Conservation (phyloP, 2,329 filamentous ascomycete genomes). For the Rhynchosporium agropyri region DNA sequence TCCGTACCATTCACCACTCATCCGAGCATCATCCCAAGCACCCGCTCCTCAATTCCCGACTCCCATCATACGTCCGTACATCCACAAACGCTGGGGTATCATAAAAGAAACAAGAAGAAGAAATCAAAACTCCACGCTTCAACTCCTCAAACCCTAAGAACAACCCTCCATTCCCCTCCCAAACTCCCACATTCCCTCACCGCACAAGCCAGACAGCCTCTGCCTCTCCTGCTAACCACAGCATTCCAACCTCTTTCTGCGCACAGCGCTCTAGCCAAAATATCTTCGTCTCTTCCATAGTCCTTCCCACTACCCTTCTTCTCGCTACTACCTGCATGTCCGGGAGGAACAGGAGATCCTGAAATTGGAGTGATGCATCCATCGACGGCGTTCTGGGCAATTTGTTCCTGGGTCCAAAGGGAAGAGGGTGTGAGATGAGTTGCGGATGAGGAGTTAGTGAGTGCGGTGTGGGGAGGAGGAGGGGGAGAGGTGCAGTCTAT, state of each 20-base stretch:
- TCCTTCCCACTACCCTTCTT: conserved; percentile 7
- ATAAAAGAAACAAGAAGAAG: background rate
- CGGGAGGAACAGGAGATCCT: too few species aligned
- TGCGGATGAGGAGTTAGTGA: background rate
- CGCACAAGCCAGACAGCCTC: conserved; percentile 73
- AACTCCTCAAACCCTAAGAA: conserved; percentile 31
- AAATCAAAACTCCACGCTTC: background rate
- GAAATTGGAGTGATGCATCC: too few species aligned
- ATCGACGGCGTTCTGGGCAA: background rate
- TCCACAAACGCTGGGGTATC: background rate
- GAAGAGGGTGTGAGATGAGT: background rate
- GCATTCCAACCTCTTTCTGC: conserved; percentile 76
- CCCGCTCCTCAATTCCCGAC: too few species aligned
- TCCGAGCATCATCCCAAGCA: too few species aligned
- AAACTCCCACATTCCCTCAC: conserved; percentile 71
- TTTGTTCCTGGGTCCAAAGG: background rate
- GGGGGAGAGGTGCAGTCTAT: conserved; percentile 57
- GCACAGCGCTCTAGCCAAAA: conserved; percentile 72
- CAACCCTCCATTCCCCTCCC: conserved; percentile 54
- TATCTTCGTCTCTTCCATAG: conserved; percentile 64
- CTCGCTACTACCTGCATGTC: background rate
- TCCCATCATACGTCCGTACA: background rate
- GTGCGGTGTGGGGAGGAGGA: conserved; percentile 12
- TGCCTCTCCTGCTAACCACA: conserved; percentile 65
- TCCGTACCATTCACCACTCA: too few species aligned